Conservation (phyloP, 345 rosid genomes). For the Corymbia maculata region DNA sequence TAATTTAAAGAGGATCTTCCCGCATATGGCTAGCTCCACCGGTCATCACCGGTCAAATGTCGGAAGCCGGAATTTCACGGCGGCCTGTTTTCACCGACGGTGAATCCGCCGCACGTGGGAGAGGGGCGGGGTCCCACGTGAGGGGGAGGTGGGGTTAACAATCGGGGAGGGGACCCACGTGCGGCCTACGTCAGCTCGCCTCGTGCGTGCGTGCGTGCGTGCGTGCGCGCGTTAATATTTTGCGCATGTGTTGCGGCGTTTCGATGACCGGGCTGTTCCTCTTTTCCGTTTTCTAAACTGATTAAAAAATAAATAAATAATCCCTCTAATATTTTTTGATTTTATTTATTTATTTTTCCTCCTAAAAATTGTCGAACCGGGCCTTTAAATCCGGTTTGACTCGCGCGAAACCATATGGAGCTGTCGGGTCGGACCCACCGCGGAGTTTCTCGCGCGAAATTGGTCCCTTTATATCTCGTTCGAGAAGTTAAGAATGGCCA, state of each 20-base stretch:
- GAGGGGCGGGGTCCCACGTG: neutral
- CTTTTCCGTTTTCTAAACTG: neutral
- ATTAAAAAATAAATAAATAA: accelerated
- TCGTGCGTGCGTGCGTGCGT: neutral
- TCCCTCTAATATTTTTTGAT: neutral
- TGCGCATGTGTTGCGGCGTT: slow-evolving; percentile 40
- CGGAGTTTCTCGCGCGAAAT: neutral
- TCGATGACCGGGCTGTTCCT: slow-evolving; percentile 21
- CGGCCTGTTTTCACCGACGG: neutral
- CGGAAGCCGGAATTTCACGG: neutral
- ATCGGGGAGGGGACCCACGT: neutral
- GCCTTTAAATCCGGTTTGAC: slow-evolving; percentile 11
- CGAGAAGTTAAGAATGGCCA: neutral
- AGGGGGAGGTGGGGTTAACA: neutral
- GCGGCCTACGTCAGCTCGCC: neutral
- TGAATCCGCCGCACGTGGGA: neutral
- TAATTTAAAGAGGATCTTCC: neutral
- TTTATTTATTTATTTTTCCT: neutral
- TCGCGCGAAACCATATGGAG: neutral
- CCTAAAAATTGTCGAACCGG: neutral
- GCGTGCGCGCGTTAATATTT: neutral
- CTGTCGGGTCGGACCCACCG: slow-evolving; percentile 8
- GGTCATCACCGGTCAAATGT: neutral
- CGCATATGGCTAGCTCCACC: neutral
- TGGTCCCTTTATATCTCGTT: neutral